Conservation (phyloP, 1,284 basidiomycete species). For the Trichosporon sp. region DNA sequence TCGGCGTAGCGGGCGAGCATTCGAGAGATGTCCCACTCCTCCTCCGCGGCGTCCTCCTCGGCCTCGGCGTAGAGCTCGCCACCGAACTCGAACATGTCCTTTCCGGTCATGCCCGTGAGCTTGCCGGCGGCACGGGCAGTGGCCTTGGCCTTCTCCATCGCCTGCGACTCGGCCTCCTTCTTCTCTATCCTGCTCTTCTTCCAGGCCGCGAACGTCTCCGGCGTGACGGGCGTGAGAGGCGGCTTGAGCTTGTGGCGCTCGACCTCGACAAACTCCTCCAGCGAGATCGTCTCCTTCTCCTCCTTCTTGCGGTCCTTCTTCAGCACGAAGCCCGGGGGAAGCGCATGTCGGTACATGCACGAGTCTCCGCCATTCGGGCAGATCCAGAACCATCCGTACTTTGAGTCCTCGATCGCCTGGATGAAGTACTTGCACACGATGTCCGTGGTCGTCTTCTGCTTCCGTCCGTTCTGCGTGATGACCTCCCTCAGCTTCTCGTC, state of each 20-base stretch:
- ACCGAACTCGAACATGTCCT: conserved; percentile 96
- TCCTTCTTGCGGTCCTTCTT: conserved; percentile 74
- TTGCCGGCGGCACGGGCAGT: conserved; percentile 82
- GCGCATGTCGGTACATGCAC: conserved; percentile 91
- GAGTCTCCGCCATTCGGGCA: conserved; percentile 57
- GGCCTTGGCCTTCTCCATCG: conserved; percentile 76
- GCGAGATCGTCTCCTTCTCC: conserved; percentile 78
- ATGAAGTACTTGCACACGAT: conserved; percentile 98
- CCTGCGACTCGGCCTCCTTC: conserved; percentile 82
- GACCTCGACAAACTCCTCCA: conserved; percentile 97
- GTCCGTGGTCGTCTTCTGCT: conserved; percentile 83
- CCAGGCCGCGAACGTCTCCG: conserved; percentile 88
- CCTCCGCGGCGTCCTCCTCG: conserved; percentile 54
- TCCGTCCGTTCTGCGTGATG: conserved; percentile 81
- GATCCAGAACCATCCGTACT: conserved; percentile 60
- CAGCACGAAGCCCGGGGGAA: conserved; percentile 92
- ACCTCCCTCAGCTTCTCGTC: conserved; percentile 85
- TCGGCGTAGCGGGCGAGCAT: conserved; percentile 42
- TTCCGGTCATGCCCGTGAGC: conserved; percentile 86
- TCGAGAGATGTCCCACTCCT: conserved; percentile 49
- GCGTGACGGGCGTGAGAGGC: conserved; percentile 93
- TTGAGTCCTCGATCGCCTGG: conserved; percentile 89
- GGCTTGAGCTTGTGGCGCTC: conserved; percentile 93
- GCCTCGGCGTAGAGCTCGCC: conserved; percentile 92
- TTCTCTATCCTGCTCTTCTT: conserved; percentile 89